Evolutionary conservation across 192 early-diverging fungal species (phyloP).

Genomic region (Backusella liffmaniae): DNA sequence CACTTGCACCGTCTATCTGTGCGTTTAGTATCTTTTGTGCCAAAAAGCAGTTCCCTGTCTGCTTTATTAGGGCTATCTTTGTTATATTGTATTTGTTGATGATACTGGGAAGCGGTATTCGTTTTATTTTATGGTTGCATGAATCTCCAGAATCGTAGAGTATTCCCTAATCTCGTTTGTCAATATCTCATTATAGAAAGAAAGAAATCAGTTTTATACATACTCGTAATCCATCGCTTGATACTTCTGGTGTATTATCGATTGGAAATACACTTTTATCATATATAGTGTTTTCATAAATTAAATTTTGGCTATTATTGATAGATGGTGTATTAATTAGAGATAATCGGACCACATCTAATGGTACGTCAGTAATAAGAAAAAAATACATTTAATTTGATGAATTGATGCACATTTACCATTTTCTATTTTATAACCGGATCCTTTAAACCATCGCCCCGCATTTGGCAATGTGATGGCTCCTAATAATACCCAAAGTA

Average conservation of each 20-base stretch:
- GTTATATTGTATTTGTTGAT: background rate
- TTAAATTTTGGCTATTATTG: background rate
- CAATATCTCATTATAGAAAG: background rate
- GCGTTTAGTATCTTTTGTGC: slow-evolving; percentile 12
- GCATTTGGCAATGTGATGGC: slow-evolving; percentile 22
- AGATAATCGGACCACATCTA: background rate
- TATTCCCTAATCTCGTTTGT: slow-evolving; percentile 11
- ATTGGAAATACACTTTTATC: background rate
- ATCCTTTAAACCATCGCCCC: slow-evolving; percentile 15
- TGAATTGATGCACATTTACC: background rate
- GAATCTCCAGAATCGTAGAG: slow-evolving; percentile 20
- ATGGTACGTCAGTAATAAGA: background rate
- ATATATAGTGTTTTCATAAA: background rate
- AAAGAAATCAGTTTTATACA: background rate
- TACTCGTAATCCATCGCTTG: background rate
- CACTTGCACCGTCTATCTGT: slow-evolving; percentile 24
- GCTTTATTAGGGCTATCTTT: slow-evolving; percentile 12
- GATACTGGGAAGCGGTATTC: background rate
- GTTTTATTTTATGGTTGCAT: background rate
- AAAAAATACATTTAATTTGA: background rate
- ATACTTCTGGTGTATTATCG: background rate
- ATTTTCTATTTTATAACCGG: background rate
- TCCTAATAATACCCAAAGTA: slow-evolving; percentile 14
- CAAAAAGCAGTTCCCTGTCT: slow-evolving; percentile 17
- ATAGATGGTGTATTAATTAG: background rate